Evolutionary conservation across 2,329 filamentous ascomycete genomes (phyloP).

Genomic region (Alternaria arbusti): DNA sequence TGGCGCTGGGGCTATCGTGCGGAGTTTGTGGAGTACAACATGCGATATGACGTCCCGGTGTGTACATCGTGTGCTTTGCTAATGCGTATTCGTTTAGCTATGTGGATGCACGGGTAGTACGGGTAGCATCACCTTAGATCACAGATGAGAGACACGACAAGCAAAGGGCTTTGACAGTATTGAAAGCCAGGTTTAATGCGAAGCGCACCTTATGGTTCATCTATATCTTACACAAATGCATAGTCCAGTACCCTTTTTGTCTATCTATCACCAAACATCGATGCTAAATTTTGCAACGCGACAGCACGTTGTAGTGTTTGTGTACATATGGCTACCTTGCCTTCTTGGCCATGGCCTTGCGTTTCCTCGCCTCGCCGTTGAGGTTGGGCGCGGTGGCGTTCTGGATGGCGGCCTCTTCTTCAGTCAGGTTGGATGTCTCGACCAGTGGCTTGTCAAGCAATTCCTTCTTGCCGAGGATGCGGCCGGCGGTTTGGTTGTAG

Average conservation of each 20-base stretch:
- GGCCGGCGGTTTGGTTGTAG: constrained; percentile 61
- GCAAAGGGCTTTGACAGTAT: background rate
- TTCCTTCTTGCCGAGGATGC: constrained; percentile 49
- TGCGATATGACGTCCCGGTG: background rate
- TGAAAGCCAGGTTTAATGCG: background rate
- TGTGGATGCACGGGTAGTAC: background rate
- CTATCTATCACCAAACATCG: background rate
- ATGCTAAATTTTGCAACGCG: constrained; percentile 1
- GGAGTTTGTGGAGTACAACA: background rate
- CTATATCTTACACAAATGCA: constrained; percentile 3
- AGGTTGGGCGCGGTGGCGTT: constrained; percentile 53
- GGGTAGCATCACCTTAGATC: background rate
- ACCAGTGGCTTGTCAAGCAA: constrained; percentile 46
- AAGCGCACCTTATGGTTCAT: background rate
- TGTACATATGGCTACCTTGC: constrained; percentile 20
- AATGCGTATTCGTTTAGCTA: background rate
- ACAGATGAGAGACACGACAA: background rate
- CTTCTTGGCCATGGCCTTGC: constrained; percentile 40
- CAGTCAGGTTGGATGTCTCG: constrained; percentile 44
- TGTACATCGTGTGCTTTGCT: background rate
- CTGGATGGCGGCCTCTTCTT: constrained; percentile 50
- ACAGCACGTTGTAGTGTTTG: background rate
- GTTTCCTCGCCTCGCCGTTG: constrained; percentile 55
- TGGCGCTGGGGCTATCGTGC: background rate
- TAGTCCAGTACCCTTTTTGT: background rate